phyloP scores from a whole-genome alignment of 2,329 filamentous ascomycete species.

The Lithohypha guttulata region DNA sequence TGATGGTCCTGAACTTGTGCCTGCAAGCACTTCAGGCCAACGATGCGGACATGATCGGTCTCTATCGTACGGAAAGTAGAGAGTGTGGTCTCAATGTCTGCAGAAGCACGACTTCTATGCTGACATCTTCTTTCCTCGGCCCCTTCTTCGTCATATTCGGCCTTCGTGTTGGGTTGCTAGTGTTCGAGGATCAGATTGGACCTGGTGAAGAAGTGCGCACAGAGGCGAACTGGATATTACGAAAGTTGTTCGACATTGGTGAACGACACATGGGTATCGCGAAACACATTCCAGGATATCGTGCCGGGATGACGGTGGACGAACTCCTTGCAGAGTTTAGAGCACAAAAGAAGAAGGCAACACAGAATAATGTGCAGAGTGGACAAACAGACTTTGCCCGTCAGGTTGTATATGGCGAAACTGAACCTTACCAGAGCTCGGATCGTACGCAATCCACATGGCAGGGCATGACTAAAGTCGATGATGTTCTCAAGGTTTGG shows the following conservation, averaged over 20 bases:
- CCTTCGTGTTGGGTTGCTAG: conserved; percentile 15
- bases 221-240: conserved; percentile 19
- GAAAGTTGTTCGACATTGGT: conserved; percentile 17
- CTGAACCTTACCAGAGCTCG: background rate
- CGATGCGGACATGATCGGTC: conserved; percentile 13
- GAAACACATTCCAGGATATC: conserved; percentile 14
- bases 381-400: background rate
- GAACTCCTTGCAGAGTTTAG: conserved; percentile 5
- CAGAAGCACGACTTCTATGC: conserved; percentile 17
- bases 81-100: conserved; percentile 19
- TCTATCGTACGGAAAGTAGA: conserved; percentile 18
- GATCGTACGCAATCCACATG: background rate
- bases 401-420: background rate
- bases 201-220: no score
- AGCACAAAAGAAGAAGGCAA: conserved; percentile 1
- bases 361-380: background rate
- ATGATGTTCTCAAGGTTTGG: conserved; percentile 3
- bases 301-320: background rate
- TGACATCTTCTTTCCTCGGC: conserved; percentile 21
- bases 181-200: conserved; percentile 14
- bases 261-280: conserved; percentile 21
- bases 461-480: conserved; percentile 1
- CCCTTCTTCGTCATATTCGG: conserved; percentile 22
- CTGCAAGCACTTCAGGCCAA: conserved; percentile 10
- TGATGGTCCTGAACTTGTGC: conserved; percentile 18